Evolutionary conservation across 2,329 filamentous ascomycete species (phyloP).

Genomic region (Aureobasidium sp.): DNA sequence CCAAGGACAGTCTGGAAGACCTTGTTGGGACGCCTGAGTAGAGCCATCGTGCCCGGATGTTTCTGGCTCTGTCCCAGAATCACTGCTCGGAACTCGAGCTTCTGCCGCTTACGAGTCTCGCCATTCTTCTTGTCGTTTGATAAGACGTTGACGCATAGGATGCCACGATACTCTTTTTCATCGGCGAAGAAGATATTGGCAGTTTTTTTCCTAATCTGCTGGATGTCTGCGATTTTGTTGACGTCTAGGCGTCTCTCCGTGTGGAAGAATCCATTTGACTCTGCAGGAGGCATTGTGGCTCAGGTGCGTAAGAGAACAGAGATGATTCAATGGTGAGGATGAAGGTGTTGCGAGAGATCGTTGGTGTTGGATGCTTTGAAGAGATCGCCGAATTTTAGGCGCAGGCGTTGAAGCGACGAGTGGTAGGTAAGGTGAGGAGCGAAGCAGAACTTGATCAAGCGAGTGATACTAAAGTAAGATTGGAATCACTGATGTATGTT

Average conservation of each 20-base stretch:
- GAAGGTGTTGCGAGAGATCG: no score
- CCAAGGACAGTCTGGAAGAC: neutral
- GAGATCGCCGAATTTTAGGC: no score
- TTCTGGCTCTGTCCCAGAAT: neutral
- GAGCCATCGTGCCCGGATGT: neutral
- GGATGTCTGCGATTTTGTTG: neutral
- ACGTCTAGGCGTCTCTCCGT: neutral
- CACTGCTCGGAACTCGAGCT: neutral
- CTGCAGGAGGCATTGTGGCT: neutral
- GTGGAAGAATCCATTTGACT: neutral
- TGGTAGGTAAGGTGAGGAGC: no score
- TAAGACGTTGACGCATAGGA: neutral
- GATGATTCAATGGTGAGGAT: no score
- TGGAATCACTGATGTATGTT: no score
- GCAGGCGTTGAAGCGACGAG: no score
- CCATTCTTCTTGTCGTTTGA: no score
- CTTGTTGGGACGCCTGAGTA: neutral
- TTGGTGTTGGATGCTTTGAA: no score
- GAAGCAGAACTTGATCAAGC: no score
- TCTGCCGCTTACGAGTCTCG: neutral
- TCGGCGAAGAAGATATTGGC: neutral
- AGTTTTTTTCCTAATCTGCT: neutral
- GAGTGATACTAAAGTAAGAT: no score
- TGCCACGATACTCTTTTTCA: neutral
- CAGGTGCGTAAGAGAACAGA: neutral